Percentiles rank a stretch among this genome's conserved stretches.
These are phyloP conservation scores for Penicillium silybi DNA, from an alignment of 495 filamentous ascomycete genomes.

Conservation along the genomic window DNA sequence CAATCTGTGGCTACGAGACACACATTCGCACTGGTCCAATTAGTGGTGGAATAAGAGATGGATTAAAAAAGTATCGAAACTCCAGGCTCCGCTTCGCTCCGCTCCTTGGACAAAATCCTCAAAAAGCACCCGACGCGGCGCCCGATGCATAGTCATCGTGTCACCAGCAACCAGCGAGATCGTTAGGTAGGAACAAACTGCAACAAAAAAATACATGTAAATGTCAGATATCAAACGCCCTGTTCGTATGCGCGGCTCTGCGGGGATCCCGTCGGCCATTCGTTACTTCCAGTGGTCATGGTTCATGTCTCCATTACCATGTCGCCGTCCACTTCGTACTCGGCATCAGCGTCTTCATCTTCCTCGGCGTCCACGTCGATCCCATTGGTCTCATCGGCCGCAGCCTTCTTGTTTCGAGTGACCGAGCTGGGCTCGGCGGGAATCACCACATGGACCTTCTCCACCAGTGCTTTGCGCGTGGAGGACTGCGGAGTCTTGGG, in stretches of 20 bases:
- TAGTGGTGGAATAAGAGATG: neutral
- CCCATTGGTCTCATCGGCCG: constrained; percentile 18
- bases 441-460: constrained; percentile 36
- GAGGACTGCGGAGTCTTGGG: constrained; percentile 29
- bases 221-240: constrained; percentile 13
- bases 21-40: no score
- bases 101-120: neutral
- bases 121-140: neutral
- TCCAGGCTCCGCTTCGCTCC: neutral
- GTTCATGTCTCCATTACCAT: constrained; percentile 37
- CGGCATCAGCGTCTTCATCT: constrained; percentile 30
- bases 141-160: neutral
- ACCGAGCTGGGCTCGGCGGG: constrained; percentile 24
- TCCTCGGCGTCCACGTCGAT: constrained; percentile 22
- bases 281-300: constrained; percentile 3
- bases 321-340: constrained; percentile 36
- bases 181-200: neutral
- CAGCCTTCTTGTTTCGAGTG: constrained; percentile 5
- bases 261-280: constrained; percentile 1
- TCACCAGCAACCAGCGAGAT: neutral
- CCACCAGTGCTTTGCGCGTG: constrained; percentile 37
- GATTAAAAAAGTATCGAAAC: neutral
- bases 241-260: constrained; percentile 21
- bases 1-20: neutral
- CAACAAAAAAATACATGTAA: neutral